These are phyloP conservation scores for Hypoxylon sp. DNA, from an alignment of 2,329 filamentous ascomycete species.

Conservation along the genomic window DNA sequence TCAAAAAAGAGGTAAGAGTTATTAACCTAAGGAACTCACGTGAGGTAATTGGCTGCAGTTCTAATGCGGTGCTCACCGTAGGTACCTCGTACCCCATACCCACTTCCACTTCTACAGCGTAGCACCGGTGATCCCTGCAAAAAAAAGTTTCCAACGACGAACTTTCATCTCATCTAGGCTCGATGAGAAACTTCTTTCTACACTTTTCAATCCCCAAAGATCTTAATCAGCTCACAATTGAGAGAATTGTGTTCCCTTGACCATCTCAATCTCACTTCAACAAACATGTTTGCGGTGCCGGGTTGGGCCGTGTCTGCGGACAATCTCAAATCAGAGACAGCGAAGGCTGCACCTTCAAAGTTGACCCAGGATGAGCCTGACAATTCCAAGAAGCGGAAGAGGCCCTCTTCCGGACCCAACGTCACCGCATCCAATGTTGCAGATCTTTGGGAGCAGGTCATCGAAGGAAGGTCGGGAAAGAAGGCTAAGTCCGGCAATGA, in stretches of 20 bases:
- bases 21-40: neutral
- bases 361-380: conserved; percentile 44
- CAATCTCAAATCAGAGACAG: conserved; percentile 75
- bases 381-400: conserved; percentile 68
- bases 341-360: conserved; percentile 46
- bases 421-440: conserved; percentile 79
- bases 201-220: conserved; percentile 12
- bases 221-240: neutral
- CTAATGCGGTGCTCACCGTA: conserved; percentile 13
- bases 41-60: neutral
- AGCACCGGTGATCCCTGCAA: conserved; percentile 29
- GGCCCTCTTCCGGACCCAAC: conserved; percentile 52
- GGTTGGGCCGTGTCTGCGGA: conserved; percentile 88
- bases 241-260: neutral
- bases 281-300: conserved; percentile 88
- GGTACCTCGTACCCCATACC: conserved; percentile 8
- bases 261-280: neutral
- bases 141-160: conserved; percentile 41
- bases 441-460: conserved; percentile 81
- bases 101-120: conserved; percentile 7
- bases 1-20: neutral
- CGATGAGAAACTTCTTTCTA: conserved; percentile 9
- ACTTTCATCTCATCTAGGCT: conserved; percentile 10
- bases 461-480: conserved; percentile 71
- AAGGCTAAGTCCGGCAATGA: conserved; percentile 42